These are phyloP conservation scores for Apiospora phragmitis DNA, from an alignment of 2,329 filamentous ascomycete genomes.

Conservation along the genomic window DNA sequence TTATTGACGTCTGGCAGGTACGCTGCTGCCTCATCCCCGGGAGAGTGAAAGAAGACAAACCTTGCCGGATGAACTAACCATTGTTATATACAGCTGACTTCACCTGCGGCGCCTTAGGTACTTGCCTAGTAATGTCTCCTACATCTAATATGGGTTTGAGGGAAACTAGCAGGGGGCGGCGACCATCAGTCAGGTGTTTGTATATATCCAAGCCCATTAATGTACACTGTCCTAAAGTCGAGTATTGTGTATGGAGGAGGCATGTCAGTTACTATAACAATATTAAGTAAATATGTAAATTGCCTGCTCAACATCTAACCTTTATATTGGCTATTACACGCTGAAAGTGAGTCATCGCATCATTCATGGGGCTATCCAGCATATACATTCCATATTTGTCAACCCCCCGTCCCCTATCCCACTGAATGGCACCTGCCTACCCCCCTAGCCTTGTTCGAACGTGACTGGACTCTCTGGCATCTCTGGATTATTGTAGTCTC, in stretches of 20 bases:
- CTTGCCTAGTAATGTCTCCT: neutral
- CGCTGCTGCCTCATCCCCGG: neutral
- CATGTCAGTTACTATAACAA: neutral
- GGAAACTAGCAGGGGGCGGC: too few species aligned
- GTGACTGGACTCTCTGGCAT: neutral
- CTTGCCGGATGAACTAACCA: neutral
- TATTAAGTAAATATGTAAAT: neutral
- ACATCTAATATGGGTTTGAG: neutral
- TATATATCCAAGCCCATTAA: neutral
- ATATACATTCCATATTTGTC: neutral
- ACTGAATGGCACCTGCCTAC: neutral
- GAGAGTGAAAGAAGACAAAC: too few species aligned
- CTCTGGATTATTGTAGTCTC: neutral
- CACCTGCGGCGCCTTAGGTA: neutral
- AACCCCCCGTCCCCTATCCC: neutral
- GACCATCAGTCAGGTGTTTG: too few species aligned
- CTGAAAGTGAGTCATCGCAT: neutral
- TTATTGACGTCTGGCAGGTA: constrained; percentile 33
- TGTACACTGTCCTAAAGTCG: neutral
- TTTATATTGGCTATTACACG: neutral
- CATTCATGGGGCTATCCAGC: constrained; percentile 1
- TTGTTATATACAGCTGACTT: neutral
- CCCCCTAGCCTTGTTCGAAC: neutral
- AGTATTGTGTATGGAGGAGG: neutral
- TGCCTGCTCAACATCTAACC: neutral